A percentile compares a stretch with the other conserved stretches of the same genome.
phyloP scores from a whole-genome alignment of 352 stramenopile genomes.

The Phytopythium helicoides region DNA sequence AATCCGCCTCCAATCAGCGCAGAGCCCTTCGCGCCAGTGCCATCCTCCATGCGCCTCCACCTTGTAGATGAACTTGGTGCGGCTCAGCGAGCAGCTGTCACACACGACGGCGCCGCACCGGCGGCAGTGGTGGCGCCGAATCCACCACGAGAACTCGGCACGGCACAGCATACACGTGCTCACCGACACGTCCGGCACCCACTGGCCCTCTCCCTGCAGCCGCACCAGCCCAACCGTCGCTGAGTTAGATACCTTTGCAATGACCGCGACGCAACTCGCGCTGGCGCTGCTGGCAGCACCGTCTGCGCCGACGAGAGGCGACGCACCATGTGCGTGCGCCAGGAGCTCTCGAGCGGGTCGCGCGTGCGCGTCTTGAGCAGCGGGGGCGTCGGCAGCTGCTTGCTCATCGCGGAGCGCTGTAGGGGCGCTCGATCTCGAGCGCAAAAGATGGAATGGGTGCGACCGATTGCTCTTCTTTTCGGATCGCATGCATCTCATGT shows the following conservation, averaged over 20 bases:
- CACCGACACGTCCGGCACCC: slow-evolving; percentile 80
- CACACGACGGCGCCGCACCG: slow-evolving; percentile 84
- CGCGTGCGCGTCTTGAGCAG: slow-evolving; percentile 73
- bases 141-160: slow-evolving; percentile 83
- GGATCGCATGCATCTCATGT: too few relatives aligned
- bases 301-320: background rate
- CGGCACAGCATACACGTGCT: slow-evolving; percentile 83
- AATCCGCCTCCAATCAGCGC: background rate
- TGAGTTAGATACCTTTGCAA: background rate
- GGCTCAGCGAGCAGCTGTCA: slow-evolving; percentile 69
- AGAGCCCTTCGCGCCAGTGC: background rate
- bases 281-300: background rate
- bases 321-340: slow-evolving; percentile 80
- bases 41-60: slow-evolving; percentile 11
- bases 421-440: too few relatives aligned
- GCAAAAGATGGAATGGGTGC: background rate
- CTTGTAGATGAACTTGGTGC: slow-evolving; percentile 87
- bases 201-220: slow-evolving; percentile 72
- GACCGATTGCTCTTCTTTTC: too few relatives aligned
- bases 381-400: slow-evolving; percentile 26
- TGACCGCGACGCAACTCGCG: too few relatives aligned
- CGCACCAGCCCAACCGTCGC: too few relatives aligned
- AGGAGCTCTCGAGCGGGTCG: slow-evolving; percentile 85
- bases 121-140: slow-evolving; percentile 86
- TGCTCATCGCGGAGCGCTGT: slow-evolving; percentile 9